Evolutionary conservation across 805 yeast species (phyloP).

Genomic region (Spathaspora sp.): DNA sequence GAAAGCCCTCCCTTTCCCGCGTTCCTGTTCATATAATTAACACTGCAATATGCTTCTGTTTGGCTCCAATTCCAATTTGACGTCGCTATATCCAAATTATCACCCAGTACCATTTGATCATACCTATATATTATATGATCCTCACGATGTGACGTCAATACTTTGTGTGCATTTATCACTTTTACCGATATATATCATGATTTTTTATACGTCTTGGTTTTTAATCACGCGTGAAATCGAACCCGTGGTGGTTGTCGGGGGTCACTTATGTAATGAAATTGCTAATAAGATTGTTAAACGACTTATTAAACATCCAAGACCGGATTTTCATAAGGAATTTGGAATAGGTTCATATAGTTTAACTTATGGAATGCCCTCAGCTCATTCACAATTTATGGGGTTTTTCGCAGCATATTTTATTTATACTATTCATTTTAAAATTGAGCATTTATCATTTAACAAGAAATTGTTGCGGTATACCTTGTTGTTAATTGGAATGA

Average conservation of each 20-base stretch:
- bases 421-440: constrained; percentile 45
- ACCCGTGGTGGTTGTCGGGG: constrained; percentile 77
- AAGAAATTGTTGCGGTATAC: constrained; percentile 27
- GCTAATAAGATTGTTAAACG: constrained; percentile 66
- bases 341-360: constrained; percentile 45
- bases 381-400: constrained; percentile 96
- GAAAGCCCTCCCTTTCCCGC: too few species aligned
- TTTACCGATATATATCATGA: constrained; percentile 73
- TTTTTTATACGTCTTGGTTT: constrained; percentile 82
- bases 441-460: constrained; percentile 18
- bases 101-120: constrained; percentile 70
- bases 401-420: constrained; percentile 61
- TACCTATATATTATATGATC: constrained; percentile 78
- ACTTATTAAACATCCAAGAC: constrained; percentile 69
- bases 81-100: constrained; percentile 9
- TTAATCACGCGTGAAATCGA: constrained; percentile 79
- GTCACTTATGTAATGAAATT: constrained; percentile 78
- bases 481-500: constrained; percentile 22
- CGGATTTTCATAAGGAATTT: constrained; percentile 48
- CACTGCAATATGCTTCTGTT: neutral
- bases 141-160: constrained; percentile 56
- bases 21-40: neutral
- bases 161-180: constrained; percentile 71
- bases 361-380: constrained; percentile 94
- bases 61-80: neutral